Evolutionary conservation across 1,284 basidiomycete species (phyloP).

Genomic region (Austroboletus niveus): DNA sequence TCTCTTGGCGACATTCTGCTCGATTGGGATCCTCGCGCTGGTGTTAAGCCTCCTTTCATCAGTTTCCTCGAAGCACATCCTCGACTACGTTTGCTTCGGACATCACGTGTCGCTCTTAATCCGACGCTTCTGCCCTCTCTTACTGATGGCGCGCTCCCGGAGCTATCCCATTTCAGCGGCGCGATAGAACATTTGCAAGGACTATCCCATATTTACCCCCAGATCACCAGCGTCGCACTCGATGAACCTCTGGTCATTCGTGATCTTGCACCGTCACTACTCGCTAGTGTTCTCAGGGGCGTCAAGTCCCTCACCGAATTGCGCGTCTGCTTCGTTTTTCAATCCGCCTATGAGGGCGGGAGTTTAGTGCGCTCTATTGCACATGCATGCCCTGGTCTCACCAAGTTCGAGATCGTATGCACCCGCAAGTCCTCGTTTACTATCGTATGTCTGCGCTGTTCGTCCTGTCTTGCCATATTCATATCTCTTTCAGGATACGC

Average conservation of each 20-base stretch:
- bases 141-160: slow-evolving; percentile 43
- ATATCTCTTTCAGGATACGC: slow-evolving; percentile 39
- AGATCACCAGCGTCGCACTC: slow-evolving; percentile 51
- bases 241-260: slow-evolving; percentile 65
- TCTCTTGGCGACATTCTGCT: slow-evolving; percentile 61
- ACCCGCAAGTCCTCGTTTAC: slow-evolving; percentile 68
- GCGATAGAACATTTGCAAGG: slow-evolving; percentile 62
- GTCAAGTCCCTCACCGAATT: slow-evolving; percentile 55
- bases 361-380: slow-evolving; percentile 63
- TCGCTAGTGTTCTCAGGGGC: slow-evolving; percentile 54
- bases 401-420: slow-evolving; percentile 61
- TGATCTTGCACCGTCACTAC: slow-evolving; percentile 58
- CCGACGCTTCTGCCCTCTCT: slow-evolving; percentile 51
- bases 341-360: slow-evolving; percentile 70
- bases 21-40: slow-evolving; percentile 42
- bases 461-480: not conserved
- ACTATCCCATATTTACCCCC: slow-evolving; percentile 43
- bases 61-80: slow-evolving; percentile 65
- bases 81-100: slow-evolving; percentile 48
- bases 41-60: slow-evolving; percentile 54
- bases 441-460: slow-evolving; percentile 45
- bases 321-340: slow-evolving; percentile 61
- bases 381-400: slow-evolving; percentile 59
- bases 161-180: slow-evolving; percentile 46
- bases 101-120: slow-evolving; percentile 56